Base-by-base conservation (phyloP, 768 basidiomycete species). In the Cubamyces sp. region DNA sequence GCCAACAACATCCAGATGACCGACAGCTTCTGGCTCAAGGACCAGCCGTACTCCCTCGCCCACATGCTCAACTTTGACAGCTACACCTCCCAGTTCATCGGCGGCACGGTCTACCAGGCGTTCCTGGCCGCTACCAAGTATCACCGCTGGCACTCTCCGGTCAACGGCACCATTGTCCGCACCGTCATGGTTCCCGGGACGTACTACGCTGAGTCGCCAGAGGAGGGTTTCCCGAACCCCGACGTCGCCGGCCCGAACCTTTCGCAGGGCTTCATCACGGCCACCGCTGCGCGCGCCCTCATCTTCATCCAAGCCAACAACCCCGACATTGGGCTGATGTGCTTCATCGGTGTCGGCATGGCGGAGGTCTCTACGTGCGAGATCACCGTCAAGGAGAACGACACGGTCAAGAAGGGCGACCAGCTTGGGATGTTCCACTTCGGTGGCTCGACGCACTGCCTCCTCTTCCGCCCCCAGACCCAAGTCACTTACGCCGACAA, bases 391-490 rank as follows among this genome's bases (percentile, higher is more conserved):
- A 72, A 71, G 68, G 74, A 69, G 16, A 81, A 82, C 0, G 69
- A 85, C 28, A 62, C 61, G 40, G 70, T 87, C 21, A 74, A 72
- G 57, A 81, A 81, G 64, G 86, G 88, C 1, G 82, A 87, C 25
- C 72, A 87, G 68, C 62, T 85, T 0, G 87, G 87, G 62, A 80
- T 76, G 79, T 84, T 88, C 80, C 86, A 86, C 69, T 87, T 84
- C 73, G 86, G 84, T 8, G 86, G 85, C 5, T 86, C 82, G 30
- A 78, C 82, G 1, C 77, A 83, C 60, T 73, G 77, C 58, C 62
- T 82, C 50, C 60, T 84, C 19, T 87, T 86, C 74, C 57, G 75
- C 26, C 71, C 72, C 14, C 64, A 75, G 54, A 54, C 68, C 5
- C 66, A 67, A 49, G 43, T 72, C 34, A 23, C 49, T 43, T 65